Base-by-base conservation (phyloP, 73 alveolate genomes). In the Paramecium pentaurelia region DNA sequence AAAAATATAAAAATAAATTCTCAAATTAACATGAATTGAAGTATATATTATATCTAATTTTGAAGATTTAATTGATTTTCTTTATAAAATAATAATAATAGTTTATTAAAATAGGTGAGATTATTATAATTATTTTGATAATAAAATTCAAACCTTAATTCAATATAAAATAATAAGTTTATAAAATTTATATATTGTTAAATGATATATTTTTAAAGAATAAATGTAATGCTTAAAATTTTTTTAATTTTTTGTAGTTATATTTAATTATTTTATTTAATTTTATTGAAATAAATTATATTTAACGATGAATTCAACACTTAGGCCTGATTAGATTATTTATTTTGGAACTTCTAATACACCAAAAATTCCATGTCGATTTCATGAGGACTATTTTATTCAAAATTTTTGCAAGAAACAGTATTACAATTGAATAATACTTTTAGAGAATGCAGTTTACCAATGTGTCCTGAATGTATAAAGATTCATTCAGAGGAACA, bases 401-500 rank as follows among this genome's bases (percentile, higher is more conserved):
- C 60, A 73, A 25, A 73, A 73, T 40, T 73, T 73, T 73, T 73
- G 87, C 36, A 73, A 73, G 60, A 73, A 38, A 37, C 40, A 37
- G 87, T 73, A 73, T 1, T 54, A 36, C 4, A 40, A 12, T 8
- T 12, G 87, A 30, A 73, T 20, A 14, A 32, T 37, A 73, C 1
- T 30, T 22, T 37, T 73, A 73, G 87, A 34, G 87, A 73, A 2
- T 73, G 87, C 36, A 25, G 58, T 73, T 37, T 73, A 37, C 87
- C 87, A 37, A 37, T 73, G 60, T 73, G 87, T 40, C 38, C 87
- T 11, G 87, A 37, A 37, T 73, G 87, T 73, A 44, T 73, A 37
- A 73, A 73, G 27, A 73, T 73, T 73, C 87, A 73, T 73, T 32
- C 64, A 6, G 87, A 73, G 2, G 87, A 73, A 14, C 87, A 73